A percentile compares a stretch with the other conserved stretches of the same genome.
These are phyloP conservation scores for Ustilago trichophora DNA, from an alignment of 1,284 basidiomycete genomes.

Conservation along the genomic window DNA sequence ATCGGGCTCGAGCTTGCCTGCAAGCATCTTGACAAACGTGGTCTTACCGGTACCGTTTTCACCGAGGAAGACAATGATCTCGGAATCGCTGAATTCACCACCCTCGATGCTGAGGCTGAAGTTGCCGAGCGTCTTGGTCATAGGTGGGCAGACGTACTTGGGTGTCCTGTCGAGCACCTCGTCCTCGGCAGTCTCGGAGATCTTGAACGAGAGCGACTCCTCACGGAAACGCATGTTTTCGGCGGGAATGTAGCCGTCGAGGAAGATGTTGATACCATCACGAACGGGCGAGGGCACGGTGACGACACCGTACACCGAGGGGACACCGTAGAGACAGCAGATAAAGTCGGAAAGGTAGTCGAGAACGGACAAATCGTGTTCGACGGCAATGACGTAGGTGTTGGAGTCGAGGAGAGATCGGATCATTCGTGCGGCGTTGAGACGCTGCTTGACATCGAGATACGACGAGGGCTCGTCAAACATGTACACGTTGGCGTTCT, in stretches of 20 bases:
- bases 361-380: slow-evolving; percentile 65
- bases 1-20: slow-evolving; percentile 65
- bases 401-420: slow-evolving; percentile 62
- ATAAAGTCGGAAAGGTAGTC: slow-evolving; percentile 67
- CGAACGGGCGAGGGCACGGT: slow-evolving; percentile 64
- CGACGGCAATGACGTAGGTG: slow-evolving; percentile 66
- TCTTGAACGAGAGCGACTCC: slow-evolving; percentile 65
- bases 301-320: slow-evolving; percentile 66
- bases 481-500: slow-evolving; percentile 67
- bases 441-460: slow-evolving; percentile 66
- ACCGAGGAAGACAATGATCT: slow-evolving; percentile 66
- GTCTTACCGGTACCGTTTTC: slow-evolving; percentile 67
- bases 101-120: slow-evolving; percentile 63
- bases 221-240: slow-evolving; percentile 67
- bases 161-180: slow-evolving; percentile 56
- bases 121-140: slow-evolving; percentile 64
- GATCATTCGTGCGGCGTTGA: slow-evolving; percentile 65
- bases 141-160: slow-evolving; percentile 60
- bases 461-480: slow-evolving; percentile 67
- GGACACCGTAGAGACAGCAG: slow-evolving; percentile 66
- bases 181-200: slow-evolving; percentile 65
- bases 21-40: slow-evolving; percentile 67
- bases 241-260: slow-evolving; percentile 65
- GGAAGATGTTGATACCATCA: slow-evolving; percentile 67
- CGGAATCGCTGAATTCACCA: slow-evolving; percentile 63